These are phyloP conservation scores for Fusarium veterinarium DNA, from an alignment of 2,329 filamentous ascomycete species.

Conservation along the genomic window DNA sequence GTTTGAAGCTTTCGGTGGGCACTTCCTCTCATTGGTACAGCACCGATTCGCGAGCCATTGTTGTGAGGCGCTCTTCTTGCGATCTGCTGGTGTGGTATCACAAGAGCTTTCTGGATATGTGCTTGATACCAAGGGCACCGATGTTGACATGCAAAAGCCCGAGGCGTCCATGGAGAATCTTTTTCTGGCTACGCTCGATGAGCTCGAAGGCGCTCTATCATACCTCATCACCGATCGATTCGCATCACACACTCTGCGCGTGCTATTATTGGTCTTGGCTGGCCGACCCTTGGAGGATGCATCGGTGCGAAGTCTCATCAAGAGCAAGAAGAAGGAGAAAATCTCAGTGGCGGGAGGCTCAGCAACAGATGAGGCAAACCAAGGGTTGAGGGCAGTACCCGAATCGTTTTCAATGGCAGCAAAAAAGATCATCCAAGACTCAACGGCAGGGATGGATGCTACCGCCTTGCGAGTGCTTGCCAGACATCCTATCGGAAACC, in stretches of 20 bases:
- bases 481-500: conserved; percentile 90
- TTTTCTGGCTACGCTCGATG: conserved; percentile 84
- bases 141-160: conserved; percentile 58
- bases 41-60: conserved; percentile 98
- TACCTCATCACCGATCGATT: conserved; percentile 88
- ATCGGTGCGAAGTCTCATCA: conserved; percentile 78
- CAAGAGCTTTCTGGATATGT: conserved; percentile 71
- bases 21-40: conserved; percentile 90
- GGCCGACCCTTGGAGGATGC: conserved; percentile 81
- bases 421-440: conserved; percentile 84
- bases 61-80: conserved; percentile 91
- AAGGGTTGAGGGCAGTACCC: conserved; percentile 71
- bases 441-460: conserved; percentile 78
- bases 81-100: conserved; percentile 82
- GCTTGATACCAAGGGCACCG: conserved; percentile 57
- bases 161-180: conserved; percentile 81
- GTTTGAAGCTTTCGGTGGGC: conserved; percentile 85
- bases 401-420: conserved; percentile 80
- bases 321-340: conserved; percentile 93
- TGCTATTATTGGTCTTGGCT: conserved; percentile 86
- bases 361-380: conserved; percentile 60
- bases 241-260: conserved; percentile 89
- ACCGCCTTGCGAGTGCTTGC: conserved; percentile 86
- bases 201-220: conserved; percentile 86
- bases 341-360: conserved; percentile 70